Evolutionary conservation across 73 alveolate species (phyloP), one percentile per base, ranked within the genome.

Genomic region (Breviolum minutum): DNA sequence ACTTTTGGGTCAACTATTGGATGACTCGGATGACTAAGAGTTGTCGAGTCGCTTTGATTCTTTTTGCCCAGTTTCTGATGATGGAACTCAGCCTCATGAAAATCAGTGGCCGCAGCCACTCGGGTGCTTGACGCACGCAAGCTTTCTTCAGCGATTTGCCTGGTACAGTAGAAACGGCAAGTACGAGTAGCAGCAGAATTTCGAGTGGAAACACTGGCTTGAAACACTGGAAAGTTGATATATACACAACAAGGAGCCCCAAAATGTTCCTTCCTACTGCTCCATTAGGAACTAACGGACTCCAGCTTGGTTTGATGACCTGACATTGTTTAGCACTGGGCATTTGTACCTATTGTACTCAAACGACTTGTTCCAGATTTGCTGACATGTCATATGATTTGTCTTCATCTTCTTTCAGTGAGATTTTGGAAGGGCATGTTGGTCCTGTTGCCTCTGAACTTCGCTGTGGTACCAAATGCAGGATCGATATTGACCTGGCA

Each of bases 381-480:
- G 54, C 54, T 40, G 54, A 40, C 54, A 40, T 40, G 54, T 40
- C 54, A 40, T 40, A 40, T 40, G 54, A 40, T 40, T 40, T 40
- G 54, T 40, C 54, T 40, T 40, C 54, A 40, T 40, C 54, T 40
- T 40, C 54, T 40, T 40, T 40, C 54, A 40, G 54, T 40, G 54
- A 40, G 54, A 40, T 40, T 40, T 40, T 40, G 54, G 54, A 40
- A 40, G 54, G 54, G 0, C 54, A 40, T 40, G 54, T 74, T 74
- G 84, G 27, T 20, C 29, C 84, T 40, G 40, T 14, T 13, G 92
- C 97, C 97, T 71, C 74, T 90, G 97, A 20, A 64, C 97, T n/a
- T 70, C 88, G 40, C 20, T 73, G 88, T 90, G 97, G 97, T 90
- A 90, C 97, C 97, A 90, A 30, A 90, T 90, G 88, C 88, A 54